Base-by-base conservation (phyloP, 441 rosid species). In the Bocquillonia castaneifolia region DNA sequence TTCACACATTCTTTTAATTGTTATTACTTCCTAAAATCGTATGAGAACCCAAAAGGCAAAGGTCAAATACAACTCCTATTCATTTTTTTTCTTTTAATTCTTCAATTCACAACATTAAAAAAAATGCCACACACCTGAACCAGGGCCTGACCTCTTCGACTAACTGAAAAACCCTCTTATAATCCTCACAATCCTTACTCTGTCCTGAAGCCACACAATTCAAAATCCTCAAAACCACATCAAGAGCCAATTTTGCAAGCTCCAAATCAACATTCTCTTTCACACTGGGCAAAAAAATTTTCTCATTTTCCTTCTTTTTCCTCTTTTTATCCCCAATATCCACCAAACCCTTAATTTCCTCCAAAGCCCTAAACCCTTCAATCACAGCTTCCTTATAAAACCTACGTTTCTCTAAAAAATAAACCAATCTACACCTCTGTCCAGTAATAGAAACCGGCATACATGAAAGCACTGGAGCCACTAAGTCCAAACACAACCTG, bases 381-480 rank as follows among this genome's bases (percentile, higher is more conserved):
- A 25, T 42, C 63, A 25, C 68, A 0, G 84, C 90, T 34, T 81
- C 89, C 45, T 59, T 76, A 22, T 82, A 81, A 60, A 78, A 59
- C 29, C 84, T 90, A 76, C 88, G 86, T 4, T 73, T 74, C 42
- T 85, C 88, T 62, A 90, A 77, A 73, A 88, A 85, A 26, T 72
- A 70, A 42, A 89, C 10, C 70, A 92, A 58, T 25, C 91, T 74
- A 32, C 80, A 12, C 69, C 94, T 63, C 84, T 90, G 96, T 48
- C 73, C 14, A 59, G 85, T 85, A 26, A 87, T 72, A 9, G 81
- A 62, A 69, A 81, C 83, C 37, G 86, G 85, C 80, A 86, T 86
- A 51, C 97, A 78, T 4, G 86, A 73, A 63, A 94, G 73, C 85
- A 90, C 90, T n/a, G 95, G 78, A 25, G 96, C 75, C 15, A 92